Evolutionary conservation across 2,329 filamentous ascomycete genomes (phyloP).

Genomic region (Aureobasidium sp.): DNA sequence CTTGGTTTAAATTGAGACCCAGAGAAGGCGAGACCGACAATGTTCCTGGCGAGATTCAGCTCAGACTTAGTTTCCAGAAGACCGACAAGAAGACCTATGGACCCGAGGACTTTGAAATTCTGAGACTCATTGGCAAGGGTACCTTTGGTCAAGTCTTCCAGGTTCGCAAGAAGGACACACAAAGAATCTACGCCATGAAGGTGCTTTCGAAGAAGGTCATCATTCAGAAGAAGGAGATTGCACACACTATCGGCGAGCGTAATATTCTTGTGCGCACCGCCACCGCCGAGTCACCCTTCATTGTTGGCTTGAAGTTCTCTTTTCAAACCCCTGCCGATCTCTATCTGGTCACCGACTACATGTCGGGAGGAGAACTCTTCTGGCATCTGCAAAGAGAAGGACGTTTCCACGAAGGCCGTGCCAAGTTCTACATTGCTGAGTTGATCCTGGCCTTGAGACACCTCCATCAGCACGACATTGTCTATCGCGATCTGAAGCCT

Average conservation of each 20-base stretch:
- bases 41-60: conserved; percentile 76
- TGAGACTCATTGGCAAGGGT: conserved; percentile 94
- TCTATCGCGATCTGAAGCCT: conserved; percentile 94
- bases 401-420: conserved; percentile 85
- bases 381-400: conserved; percentile 98
- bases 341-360: conserved; percentile 98
- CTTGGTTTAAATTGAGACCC: conserved; percentile 77
- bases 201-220: conserved; percentile 99
- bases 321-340: conserved; percentile 96
- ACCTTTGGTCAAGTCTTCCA: conserved; percentile 99
- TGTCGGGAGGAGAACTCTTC: conserved; percentile 97
- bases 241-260: conserved; percentile 90
- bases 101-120: conserved; percentile 88
- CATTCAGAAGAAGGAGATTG: conserved; percentile 98
- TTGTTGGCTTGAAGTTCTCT: conserved; percentile 95
- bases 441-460: conserved; percentile 92
- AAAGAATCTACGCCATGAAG: conserved; percentile 98
- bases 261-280: conserved; percentile 96
- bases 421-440: conserved; percentile 98
- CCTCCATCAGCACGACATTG: conserved; percentile 92
- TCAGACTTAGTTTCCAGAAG: conserved; percentile 78
- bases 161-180: conserved; percentile 92
- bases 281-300: conserved; percentile 92
- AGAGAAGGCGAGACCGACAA: conserved; percentile 71
- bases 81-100: conserved; percentile 87